Conservation (phyloP, 2,329 filamentous ascomycete species). For the Cladosporium sp. region DNA sequence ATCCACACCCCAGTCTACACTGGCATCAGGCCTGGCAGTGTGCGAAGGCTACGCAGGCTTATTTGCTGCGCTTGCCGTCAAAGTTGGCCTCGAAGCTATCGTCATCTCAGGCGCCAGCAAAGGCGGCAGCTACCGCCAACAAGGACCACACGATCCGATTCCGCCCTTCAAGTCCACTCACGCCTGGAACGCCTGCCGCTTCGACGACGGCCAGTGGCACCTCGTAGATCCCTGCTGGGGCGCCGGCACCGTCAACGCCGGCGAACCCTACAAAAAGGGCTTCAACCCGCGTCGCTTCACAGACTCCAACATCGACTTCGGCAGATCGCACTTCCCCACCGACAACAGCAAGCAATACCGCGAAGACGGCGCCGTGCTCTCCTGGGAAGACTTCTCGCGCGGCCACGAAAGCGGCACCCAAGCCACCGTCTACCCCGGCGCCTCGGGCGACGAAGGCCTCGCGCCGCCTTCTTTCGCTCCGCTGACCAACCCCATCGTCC, state of each 20-base stretch:
- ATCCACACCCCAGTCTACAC: constrained; percentile 69
- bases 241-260: constrained; percentile 65
- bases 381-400: constrained; percentile 81
- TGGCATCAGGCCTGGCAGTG: constrained; percentile 77
- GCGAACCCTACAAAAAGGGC: constrained; percentile 61
- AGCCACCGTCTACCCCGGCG: constrained; percentile 49
- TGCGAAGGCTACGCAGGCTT: constrained; percentile 89
- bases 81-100: constrained; percentile 75
- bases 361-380: constrained; percentile 64
- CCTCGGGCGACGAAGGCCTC: constrained; percentile 53
- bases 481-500: constrained; percentile 57
- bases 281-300: constrained; percentile 66
- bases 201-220: constrained; percentile 88
- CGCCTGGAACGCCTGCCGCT: constrained; percentile 87
- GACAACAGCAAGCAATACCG: constrained; percentile 71
- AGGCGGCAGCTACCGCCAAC: constrained; percentile 69
- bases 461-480: constrained; percentile 63
- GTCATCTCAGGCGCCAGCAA: constrained; percentile 81
- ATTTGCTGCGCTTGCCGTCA: constrained; percentile 73
- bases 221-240: constrained; percentile 93
- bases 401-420: constrained; percentile 54
- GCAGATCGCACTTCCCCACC: constrained; percentile 73
- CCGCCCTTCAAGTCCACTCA: constrained; percentile 67
- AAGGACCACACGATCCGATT: constrained; percentile 63
- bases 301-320: constrained; percentile 76